A percentile compares a stretch with the other conserved stretches of the same genome.
Conservation (phyloP, 805 yeast species). For the Yarrowia sp. region DNA sequence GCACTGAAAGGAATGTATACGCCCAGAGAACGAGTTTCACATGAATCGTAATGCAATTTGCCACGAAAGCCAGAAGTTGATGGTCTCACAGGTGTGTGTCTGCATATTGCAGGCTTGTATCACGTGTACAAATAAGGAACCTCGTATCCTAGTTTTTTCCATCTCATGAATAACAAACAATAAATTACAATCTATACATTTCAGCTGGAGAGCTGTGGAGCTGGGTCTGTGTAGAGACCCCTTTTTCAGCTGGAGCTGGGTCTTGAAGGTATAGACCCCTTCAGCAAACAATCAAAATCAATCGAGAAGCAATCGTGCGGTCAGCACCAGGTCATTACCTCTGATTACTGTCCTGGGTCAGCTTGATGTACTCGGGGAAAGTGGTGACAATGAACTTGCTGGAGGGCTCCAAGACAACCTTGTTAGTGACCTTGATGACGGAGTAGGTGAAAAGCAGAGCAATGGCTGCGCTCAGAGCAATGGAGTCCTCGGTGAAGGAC, state of each 20-base stretch:
- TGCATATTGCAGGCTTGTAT: too few species aligned
- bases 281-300: neutral
- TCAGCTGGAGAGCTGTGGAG: conserved; percentile 13
- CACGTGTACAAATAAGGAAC: too few species aligned
- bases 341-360: conserved; percentile 20
- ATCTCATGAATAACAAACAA: neutral
- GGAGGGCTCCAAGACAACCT: conserved; percentile 17
- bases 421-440: conserved; percentile 16
- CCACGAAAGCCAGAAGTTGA: too few species aligned
- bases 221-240: neutral
- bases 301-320: neutral
- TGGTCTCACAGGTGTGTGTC: too few species aligned
- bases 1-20: too few species aligned
- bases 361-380: conserved; percentile 21
- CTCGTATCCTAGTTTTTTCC: too few species aligned
- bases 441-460: conserved; percentile 19
- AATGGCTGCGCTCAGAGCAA: conserved; percentile 13
- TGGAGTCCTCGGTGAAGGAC: conserved; percentile 23
- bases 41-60: too few species aligned
- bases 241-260: neutral
- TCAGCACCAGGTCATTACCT: neutral
- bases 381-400: conserved; percentile 11
- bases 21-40: too few species aligned
- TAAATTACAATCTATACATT: conserved; percentile 23
- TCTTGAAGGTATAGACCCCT: neutral